Evolutionary conservation across 2,329 filamentous ascomycete genomes (phyloP), one percentile per base, ranked within the genome.

Genomic region (Aspergillus amoenus): DNA sequence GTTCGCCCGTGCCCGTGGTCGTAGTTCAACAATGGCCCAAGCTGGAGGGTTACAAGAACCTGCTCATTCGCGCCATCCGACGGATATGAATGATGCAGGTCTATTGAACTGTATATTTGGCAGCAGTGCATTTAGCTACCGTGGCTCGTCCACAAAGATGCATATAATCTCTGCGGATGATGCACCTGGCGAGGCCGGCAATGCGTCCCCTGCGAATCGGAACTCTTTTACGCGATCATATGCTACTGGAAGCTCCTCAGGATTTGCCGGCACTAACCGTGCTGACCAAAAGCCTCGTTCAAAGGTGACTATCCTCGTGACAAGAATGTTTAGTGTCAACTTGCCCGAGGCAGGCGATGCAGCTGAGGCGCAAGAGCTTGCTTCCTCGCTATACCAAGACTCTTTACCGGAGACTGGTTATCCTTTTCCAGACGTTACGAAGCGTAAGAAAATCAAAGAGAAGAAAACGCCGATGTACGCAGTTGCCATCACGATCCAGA

Each of bases 71-170:
- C 73, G 75, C 17, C 64, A 69, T 55, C 65, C 73, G 39, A 65
- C 75, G 32, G 81, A 84, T 62, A 78, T 78, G 11, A 80, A 80
- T 46, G 82, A 84, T 73, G 78, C 68, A 66, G 81, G 71, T 66
- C 73, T 70, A 69, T 64, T 86, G 56, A 83, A 84, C 59, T 85
- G 83, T 68, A 85, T 85, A 67, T 86, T 86, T 66, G 84, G 83
- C 27, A 84, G 82, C 59, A 80, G 80, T 52, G 79, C 81, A 40
- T 82, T 84, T 66, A 81, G 79, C 59, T 84, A 84, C 64, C 75
- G 80, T 41, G 82, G 82, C n/a, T 81, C 82, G 8, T 84, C 81
- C 22, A 85, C 83, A 44, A 86, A 86, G 67, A 79, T 85, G 67
- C 83, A 86, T 66, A 81, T 85, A 52, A 77, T 85, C 59, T 77